phyloP scores from a whole-genome alignment of 2,329 filamentous ascomycete species.

The Ophiostoma novo-ulmi region DNA sequence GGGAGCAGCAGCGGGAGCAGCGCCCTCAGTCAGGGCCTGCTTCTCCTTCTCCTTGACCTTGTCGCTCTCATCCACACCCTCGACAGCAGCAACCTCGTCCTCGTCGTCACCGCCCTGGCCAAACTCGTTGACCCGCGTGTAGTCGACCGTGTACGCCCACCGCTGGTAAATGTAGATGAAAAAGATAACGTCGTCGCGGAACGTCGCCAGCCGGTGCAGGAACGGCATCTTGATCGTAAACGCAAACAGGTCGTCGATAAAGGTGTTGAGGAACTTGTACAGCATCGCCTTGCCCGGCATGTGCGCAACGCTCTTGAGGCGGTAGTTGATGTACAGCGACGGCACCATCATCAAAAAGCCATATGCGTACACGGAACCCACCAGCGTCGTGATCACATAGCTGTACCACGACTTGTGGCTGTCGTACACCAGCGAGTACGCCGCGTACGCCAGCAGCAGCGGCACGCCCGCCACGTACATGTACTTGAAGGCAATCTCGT shows the following conservation, averaged over 20 bases:
- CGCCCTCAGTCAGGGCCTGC: constrained; percentile 30
- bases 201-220: constrained; percentile 82
- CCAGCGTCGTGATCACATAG: constrained; percentile 89
- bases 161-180: constrained; percentile 95
- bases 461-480: constrained; percentile 90
- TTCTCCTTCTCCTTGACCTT: constrained; percentile 37
- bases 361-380: constrained; percentile 94
- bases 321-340: constrained; percentile 97
- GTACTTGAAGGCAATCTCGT: constrained; percentile 95
- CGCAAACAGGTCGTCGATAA: constrained; percentile 96
- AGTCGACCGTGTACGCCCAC: constrained; percentile 88
- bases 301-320: constrained; percentile 89
- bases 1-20: constrained; percentile 31
- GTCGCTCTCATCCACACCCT: constrained; percentile 33
- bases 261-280: constrained; percentile 98
- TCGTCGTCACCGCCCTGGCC: constrained; percentile 96
- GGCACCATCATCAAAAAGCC: constrained; percentile 99
- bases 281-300: constrained; percentile 96
- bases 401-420: constrained; percentile 98
- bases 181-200: constrained; percentile 95
- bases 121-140: constrained; percentile 91
- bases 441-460: constrained; percentile 79
- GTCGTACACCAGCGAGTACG: constrained; percentile 88
- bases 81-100: constrained; percentile 43
- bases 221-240: constrained; percentile 99